Evolutionary conservation across 176 grass and related monocot species (phyloP), one percentile per base, ranked within the genome.

Genomic region (Typha latifolia): DNA sequence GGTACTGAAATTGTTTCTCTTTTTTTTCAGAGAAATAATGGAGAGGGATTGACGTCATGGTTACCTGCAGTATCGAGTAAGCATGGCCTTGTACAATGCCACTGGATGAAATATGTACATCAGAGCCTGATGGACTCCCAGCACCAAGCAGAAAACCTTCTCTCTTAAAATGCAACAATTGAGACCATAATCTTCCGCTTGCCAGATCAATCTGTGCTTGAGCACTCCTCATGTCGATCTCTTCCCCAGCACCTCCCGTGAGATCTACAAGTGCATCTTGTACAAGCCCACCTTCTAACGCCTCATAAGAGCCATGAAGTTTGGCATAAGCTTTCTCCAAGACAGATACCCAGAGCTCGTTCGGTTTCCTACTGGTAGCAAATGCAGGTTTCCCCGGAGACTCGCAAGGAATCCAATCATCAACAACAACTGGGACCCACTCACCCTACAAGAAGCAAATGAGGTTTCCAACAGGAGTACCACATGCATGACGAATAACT

Each of bases 81-180:
- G 94, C 89, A 86, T 99, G 94, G 31, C 94, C 94, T 71, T 99
- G 94, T 74, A 99, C 94, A 87, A 99, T 99, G 70, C 94, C 94
- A 52, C 89, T 99, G 14, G 94, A 89, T 65, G 94, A 99, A 82
- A 99, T 81, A 70, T 93, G 89, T 50, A 87, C 89, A 65, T 99
- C 94, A 20, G 89, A 93, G 18, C 94, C 94, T 32, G 94, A 99
- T 59, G 94, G 94, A 78, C 94, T 99, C 76, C 94, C 94, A 78
- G 94, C 94, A 85, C 94, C 94, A 68, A 99, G 83, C 73, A 99
- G 84, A 90, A 93, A 99, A 29, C 94, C 94, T 78, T 93, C 94
- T 78, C 84, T 78, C 69, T 90, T 99, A 82, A 99, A 99, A 93
- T 93, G 76, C 74, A 99, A 80, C 67, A 99, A 66, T 73, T 99